Evolutionary conservation across 306 rosid genomes (phyloP).

Genomic region (Vigna radiata): DNA sequence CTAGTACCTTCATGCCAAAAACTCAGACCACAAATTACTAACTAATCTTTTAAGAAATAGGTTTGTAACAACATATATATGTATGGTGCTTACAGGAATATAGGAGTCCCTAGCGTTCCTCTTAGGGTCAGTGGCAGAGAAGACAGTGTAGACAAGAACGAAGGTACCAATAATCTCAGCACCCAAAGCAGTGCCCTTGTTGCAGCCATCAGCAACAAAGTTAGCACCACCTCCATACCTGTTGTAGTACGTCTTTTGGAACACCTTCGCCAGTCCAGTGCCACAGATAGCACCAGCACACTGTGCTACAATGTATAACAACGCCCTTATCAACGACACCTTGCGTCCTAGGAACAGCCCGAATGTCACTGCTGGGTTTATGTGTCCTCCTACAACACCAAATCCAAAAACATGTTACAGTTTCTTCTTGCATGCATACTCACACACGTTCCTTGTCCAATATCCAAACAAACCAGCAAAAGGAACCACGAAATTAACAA

Average conservation of each 20-base stretch:
- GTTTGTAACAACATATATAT: neutral
- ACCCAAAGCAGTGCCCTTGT: slow-evolving; percentile 80
- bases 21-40: neutral
- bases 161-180: slow-evolving; percentile 97
- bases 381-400: slow-evolving; percentile 79
- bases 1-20: slow-evolving; percentile 65
- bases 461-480: neutral
- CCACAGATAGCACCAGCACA: slow-evolving; percentile 81
- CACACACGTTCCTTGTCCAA: neutral
- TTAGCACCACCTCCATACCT: slow-evolving; percentile 87
- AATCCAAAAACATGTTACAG: neutral
- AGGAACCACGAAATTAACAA: neutral
- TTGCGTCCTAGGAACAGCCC: slow-evolving; percentile 82
- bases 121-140: slow-evolving; percentile 96
- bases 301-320: slow-evolving; percentile 81
- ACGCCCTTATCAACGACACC: slow-evolving; percentile 72
- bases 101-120: slow-evolving; percentile 91
- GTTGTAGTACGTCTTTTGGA: slow-evolving; percentile 63
- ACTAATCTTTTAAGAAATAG: too few species aligned
- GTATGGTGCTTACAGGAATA: slow-evolving; percentile 74
- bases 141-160: slow-evolving; percentile 96
- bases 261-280: slow-evolving; percentile 79
- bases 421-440: neutral
- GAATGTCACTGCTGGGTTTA: slow-evolving; percentile 92
- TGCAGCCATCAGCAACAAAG: slow-evolving; percentile 55